Conservation (phyloP, 2,329 filamentous ascomycete genomes). For the Pseudogymnoascus verrucosus region DNA sequence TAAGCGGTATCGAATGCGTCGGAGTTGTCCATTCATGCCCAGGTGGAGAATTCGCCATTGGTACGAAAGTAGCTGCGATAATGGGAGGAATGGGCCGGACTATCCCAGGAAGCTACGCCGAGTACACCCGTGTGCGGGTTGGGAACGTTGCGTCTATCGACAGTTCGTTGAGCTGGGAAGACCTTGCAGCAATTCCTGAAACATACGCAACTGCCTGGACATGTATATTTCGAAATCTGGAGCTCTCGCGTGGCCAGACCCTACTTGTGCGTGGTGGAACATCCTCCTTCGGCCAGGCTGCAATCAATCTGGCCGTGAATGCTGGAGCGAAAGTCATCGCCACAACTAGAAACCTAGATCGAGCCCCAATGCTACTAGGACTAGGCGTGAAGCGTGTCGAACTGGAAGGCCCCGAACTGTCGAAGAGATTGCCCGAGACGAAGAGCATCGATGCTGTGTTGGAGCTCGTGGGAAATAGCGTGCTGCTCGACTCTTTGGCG, state of each 20-base stretch:
- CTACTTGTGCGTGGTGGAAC: slow-evolving; percentile 33
- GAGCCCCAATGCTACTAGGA: background rate
- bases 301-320: slow-evolving; percentile 31
- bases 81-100: slow-evolving; percentile 21
- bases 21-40: slow-evolving; percentile 17
- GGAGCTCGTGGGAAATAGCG: slow-evolving; percentile 15
- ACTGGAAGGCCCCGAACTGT: slow-evolving; percentile 11
- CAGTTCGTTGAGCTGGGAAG: slow-evolving; percentile 16
- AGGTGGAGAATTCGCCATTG: slow-evolving; percentile 13
- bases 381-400: slow-evolving; percentile 15
- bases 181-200: slow-evolving; percentile 20
- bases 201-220: slow-evolving; percentile 20
- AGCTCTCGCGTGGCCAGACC: slow-evolving; percentile 15
- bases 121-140: slow-evolving; percentile 17
- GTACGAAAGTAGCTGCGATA: slow-evolving; percentile 17
- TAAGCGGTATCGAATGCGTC: slow-evolving; percentile 24
- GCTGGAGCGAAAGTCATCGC: slow-evolving; percentile 25
- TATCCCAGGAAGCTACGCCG: slow-evolving; percentile 19
- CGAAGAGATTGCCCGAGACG: background rate
- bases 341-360: slow-evolving; percentile 15
- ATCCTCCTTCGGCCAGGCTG: slow-evolving; percentile 34
- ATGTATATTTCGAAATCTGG: slow-evolving; percentile 17
- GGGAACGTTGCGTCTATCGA: slow-evolving; percentile 15
- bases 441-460: slow-evolving; percentile 12
- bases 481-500: slow-evolving; percentile 15